Conservation (phyloP, 257 asterid species). For the Solanum boliviense region DNA sequence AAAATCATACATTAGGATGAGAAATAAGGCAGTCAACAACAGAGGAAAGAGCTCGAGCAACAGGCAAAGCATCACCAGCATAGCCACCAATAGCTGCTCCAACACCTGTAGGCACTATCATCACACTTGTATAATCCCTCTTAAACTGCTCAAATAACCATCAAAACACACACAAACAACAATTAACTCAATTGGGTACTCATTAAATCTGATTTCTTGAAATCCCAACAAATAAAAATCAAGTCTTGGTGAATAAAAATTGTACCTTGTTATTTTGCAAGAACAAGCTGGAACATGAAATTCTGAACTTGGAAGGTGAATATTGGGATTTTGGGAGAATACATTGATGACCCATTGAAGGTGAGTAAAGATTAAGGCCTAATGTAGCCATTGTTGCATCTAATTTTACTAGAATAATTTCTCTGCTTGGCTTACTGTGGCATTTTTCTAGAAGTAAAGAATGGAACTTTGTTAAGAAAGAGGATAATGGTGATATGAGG, state of each 20-base stretch:
- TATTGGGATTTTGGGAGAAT: background rate
- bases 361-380: background rate
- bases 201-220: background rate
- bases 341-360: conserved; percentile 4
- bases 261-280: conserved; percentile 39
- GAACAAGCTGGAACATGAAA: conserved; percentile 28
- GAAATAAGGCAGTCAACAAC: conserved; percentile 88
- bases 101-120: conserved; percentile 93
- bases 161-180: background rate
- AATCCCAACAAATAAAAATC: background rate
- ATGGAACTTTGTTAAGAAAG: background rate
- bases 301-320: background rate
- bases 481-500: background rate
- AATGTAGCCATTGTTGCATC: background rate
- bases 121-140: conserved; percentile 75
- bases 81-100: conserved; percentile 95
- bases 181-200: background rate
- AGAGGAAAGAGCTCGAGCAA: conserved; percentile 71
- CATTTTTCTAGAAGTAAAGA: background rate
- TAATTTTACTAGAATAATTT: background rate
- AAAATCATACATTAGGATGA: conserved; percentile 71
- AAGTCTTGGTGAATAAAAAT: background rate
- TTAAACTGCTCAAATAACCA: conserved; percentile 31
- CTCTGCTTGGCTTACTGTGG: background rate
- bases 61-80: conserved; percentile 94